phyloP scores from a whole-genome alignment of 2,329 filamentous ascomycete species.

The Ceratocystis albifundus region DNA sequence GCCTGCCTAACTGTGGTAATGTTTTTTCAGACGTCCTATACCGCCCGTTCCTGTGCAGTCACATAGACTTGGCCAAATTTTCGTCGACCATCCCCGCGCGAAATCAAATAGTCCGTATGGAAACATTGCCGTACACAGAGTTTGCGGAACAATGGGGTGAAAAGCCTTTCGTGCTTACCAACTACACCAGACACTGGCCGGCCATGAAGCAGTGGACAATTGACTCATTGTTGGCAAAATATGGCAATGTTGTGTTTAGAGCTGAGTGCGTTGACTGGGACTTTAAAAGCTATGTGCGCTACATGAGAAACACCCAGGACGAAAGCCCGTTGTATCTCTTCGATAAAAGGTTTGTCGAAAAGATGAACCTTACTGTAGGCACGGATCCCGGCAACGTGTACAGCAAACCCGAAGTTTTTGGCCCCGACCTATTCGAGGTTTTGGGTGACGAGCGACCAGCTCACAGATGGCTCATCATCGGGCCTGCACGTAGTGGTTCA shows the following conservation, averaged over 20 bases:
- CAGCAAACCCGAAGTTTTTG: constrained; percentile 74
- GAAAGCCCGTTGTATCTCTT: constrained; percentile 91
- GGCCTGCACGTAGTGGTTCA: constrained; percentile 74
- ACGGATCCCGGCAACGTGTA: constrained; percentile 47
- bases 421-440: constrained; percentile 71
- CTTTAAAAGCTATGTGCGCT: constrained; percentile 65
- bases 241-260: constrained; percentile 59
- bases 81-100: constrained; percentile 55
- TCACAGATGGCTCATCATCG: constrained; percentile 84
- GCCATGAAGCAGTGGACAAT: constrained; percentile 63
- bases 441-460: constrained; percentile 70
- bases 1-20: constrained; percentile 57
- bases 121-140: constrained; percentile 56
- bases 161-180: constrained; percentile 75
- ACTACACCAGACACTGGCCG: constrained; percentile 72
- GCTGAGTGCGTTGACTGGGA: constrained; percentile 93
- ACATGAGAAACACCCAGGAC: constrained; percentile 68
- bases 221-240: constrained; percentile 51
- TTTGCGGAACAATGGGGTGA: constrained; percentile 67
- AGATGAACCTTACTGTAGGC: constrained; percentile 62
- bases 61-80: constrained; percentile 57
- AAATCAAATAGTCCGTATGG: constrained; percentile 62
- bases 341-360: constrained; percentile 73
- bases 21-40: constrained; percentile 87
- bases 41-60: constrained; percentile 78